Evolutionary conservation across 2,329 filamentous ascomycete species (phyloP), one percentile per base, ranked within the genome.

Genomic region (Sporothrix brasiliensis): DNA sequence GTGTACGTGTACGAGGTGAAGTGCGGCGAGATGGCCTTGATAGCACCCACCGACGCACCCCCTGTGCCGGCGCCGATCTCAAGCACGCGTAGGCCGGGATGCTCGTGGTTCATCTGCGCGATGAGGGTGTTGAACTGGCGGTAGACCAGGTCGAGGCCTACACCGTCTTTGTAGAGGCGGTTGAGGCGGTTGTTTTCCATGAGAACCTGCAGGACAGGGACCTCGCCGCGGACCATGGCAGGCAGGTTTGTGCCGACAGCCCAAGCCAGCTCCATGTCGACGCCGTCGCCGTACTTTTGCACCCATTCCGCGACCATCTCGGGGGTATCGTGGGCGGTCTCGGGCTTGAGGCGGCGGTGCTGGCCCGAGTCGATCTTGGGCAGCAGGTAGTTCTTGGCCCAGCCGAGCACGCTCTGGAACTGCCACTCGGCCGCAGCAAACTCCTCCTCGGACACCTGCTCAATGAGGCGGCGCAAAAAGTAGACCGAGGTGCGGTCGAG

Each of bases 51-150:
- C 1, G 73, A 76, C 7, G 74, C 76, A 50, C 69, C 75, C 61
- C 53, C 78, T 30, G 70, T 75, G 41, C 72, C 74, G 49, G 69
- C 73, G 16, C 83, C 82, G 4, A 83, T 77, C 72, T 79, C 78
- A 5, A 85, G 72, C 34, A 84, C 77, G 41, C 72, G 73, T 1
- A 76, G 72, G 2, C 71, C 69, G 0, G 77, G 76, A 49, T 76
- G 65, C 71, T 76, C 75, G 61, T 76, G 72, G 52, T 49, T 56
- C 60, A 74, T 66, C 56, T 73, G 70, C 16, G 54, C 65, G 49
- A 75, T 39, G 58, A 69, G 65, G 4, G 41, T 65, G 39, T 74
- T 76, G 11, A 79, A 56, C 44, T 77, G 75, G 1, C 71, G 58
- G 54, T 77, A 76, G 16, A 74, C 72, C 0, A 60, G 60, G 53